These are phyloP conservation scores for Calonectria hongkongensis DNA, from an alignment of 2,329 filamentous ascomycete species.

Conservation along the genomic window DNA sequence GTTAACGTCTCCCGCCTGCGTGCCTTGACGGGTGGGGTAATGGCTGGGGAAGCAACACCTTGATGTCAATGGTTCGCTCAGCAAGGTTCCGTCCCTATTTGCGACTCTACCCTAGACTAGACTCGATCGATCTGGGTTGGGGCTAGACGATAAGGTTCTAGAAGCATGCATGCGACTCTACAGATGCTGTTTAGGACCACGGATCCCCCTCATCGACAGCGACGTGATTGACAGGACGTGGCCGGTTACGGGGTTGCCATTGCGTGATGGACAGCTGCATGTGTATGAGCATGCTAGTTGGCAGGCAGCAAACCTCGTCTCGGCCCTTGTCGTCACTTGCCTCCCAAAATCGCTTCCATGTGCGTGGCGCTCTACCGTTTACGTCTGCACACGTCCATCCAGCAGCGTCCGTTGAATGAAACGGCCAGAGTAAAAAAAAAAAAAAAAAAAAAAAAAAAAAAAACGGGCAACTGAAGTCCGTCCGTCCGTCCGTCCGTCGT, in stretches of 20 bases:
- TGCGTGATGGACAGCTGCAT: conserved; percentile 3
- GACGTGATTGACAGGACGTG: not conserved
- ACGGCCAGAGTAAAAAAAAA: not conserved
- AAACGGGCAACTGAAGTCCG: not conserved
- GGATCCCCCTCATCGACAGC: not conserved
- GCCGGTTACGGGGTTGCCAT: not conserved
- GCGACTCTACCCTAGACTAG: conserved; percentile 31
- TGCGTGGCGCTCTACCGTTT: conserved; percentile 25
- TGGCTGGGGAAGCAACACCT: conserved; percentile 46
- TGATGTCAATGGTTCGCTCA: conserved; percentile 50
- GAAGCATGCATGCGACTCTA: conserved; percentile 32
- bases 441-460: not conserved
- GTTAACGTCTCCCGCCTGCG: conserved; percentile 50
- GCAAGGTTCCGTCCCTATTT: conserved; percentile 28
- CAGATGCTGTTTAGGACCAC: conserved; percentile 1
- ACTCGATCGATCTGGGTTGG: conserved; percentile 34
- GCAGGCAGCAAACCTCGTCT: conserved; percentile 1
- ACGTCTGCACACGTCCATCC: conserved; percentile 5
- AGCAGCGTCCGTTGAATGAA: conserved; percentile 17
- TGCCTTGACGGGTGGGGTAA: conserved; percentile 50
- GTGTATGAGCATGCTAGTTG: conserved; percentile 7
- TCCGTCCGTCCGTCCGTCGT: not conserved
- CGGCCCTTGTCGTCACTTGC: not conserved
- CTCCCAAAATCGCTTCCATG: not conserved
- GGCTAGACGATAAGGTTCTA: conserved; percentile 42